These are phyloP conservation scores for Naganishia randhawae DNA, from an alignment of 768 basidiomycete species.

Conservation along the genomic window DNA sequence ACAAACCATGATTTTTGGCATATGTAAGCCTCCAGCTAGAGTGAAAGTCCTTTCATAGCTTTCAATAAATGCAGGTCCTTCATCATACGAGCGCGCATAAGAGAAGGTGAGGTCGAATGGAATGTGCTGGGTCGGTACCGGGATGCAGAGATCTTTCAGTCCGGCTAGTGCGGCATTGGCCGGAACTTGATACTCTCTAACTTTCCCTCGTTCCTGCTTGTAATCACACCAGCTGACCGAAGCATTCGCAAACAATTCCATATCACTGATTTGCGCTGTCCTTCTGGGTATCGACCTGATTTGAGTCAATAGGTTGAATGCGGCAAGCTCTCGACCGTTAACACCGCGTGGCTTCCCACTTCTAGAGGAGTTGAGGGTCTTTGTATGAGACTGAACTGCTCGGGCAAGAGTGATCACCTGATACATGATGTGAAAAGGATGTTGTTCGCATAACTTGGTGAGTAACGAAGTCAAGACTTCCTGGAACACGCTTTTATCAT, in stretches of 20 bases:
- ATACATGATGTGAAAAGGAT: constrained; percentile 90
- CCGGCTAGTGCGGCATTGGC: constrained; percentile 7
- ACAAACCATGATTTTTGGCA: constrained; percentile 76
- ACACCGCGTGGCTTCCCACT: constrained; percentile 23
- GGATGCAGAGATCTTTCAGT: constrained; percentile 58
- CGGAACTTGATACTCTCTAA: constrained; percentile 12
- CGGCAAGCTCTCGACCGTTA: constrained; percentile 51
- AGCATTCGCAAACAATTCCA: constrained; percentile 38
- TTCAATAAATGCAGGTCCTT: constrained; percentile 64
- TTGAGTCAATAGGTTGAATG: constrained; percentile 53
- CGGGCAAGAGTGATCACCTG: constrained; percentile 70
- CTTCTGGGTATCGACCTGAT: constrained; percentile 9
- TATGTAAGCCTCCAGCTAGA: constrained; percentile 71
- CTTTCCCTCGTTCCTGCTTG: constrained; percentile 23
- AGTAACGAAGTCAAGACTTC: constrained; percentile 62
- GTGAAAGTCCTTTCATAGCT: constrained; percentile 61
- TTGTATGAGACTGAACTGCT: background rate
- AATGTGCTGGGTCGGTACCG: constrained; percentile 71
- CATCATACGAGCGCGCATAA: constrained; percentile 54
- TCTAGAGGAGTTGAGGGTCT: background rate
- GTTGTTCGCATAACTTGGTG: constrained; percentile 71
- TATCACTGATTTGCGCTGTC: constrained; percentile 33
- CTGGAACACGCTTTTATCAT: constrained; percentile 54
- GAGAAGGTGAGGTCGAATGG: constrained; percentile 65
- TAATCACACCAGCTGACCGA: constrained; percentile 36